Conservation (phyloP, 805 yeast species). For the Ogataea paradorogensis region DNA sequence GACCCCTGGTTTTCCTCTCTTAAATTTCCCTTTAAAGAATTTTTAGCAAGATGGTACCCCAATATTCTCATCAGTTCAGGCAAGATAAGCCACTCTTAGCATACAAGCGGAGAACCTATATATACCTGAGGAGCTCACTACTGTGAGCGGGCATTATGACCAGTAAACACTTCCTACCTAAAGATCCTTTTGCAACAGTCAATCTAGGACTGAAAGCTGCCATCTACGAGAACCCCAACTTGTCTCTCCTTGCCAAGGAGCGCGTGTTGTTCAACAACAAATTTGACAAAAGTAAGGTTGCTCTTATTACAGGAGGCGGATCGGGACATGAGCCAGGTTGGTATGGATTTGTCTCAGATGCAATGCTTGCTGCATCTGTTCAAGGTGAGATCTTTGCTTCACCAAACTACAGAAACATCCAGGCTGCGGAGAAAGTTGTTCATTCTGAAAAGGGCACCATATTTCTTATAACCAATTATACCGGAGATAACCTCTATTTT, state of each 20-base stretch:
- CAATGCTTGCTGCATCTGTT: constrained; percentile 39
- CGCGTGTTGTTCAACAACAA: constrained; percentile 37
- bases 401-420: constrained; percentile 38
- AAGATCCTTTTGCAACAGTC: constrained; percentile 34
- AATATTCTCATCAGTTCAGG: background rate
- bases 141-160: constrained; percentile 26
- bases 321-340: constrained; percentile 45
- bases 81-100: background rate
- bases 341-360: constrained; percentile 39
- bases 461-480: constrained; percentile 37
- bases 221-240: constrained; percentile 36
- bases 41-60: background rate
- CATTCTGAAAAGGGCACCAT: constrained; percentile 37
- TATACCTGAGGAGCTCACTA: background rate
- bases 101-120: background rate
- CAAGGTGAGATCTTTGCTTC: constrained; percentile 43
- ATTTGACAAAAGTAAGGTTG: constrained; percentile 27
- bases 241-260: constrained; percentile 37
- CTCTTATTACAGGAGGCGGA: constrained; percentile 41
- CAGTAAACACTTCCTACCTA: constrained; percentile 43
- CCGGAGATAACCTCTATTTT: constrained; percentile 39
- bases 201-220: constrained; percentile 38
- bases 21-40: constrained; percentile 27
- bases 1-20: constrained; percentile 37
- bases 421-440: constrained; percentile 36